Base-by-base conservation (phyloP, 2,329 filamentous ascomycete species). In the Hypoxylon sp. region DNA sequence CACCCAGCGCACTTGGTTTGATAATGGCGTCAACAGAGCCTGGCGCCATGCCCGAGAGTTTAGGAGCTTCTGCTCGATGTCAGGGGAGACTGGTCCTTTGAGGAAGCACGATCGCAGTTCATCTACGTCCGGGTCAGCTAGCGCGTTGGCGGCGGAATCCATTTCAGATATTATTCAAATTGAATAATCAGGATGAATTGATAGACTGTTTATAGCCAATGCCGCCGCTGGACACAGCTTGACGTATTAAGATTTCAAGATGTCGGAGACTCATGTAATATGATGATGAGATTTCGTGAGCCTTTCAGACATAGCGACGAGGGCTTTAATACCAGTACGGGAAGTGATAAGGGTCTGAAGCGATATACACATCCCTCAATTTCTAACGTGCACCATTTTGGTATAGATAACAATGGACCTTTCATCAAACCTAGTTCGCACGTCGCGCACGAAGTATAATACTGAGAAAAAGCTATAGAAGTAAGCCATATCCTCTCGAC, bases 41-140 rank as follows among this genome's bases (percentile, higher is more conserved):
- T 30, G 56, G 8, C 48, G 49, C n/a, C 48, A 28, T 15, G 19
- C 15, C 11, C 47, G 24, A 37, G 56, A 59, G 17, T 37, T 6
- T 22, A 52, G 6, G 47, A 59, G 47, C 32, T 47, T 48, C n/a
- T 22, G 28, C 46, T 59, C 48, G n/a, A 20, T 20, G 5, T 47
- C 48, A 37, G 6, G 3, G 11, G 56, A 20, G 17, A 53, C 28
- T 6, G 48, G n/a, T 24, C 49, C 56, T 28, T 46, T 19, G 20
- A 53, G 19, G 13, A 53, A 48, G 11, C 28, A 48, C 26, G 32
- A 20, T 15, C 39, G 28, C 7, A 53, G 19, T n/a, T 34, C 28
- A 6, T 52, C 19, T 13, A 47, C 26, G 15, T 19, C 19, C 17
- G 24, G 10, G 22, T 13, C 28, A 52, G 44, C 22, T 22, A 30